Evolutionary conservation across 2,329 filamentous ascomycete species (phyloP), one percentile per base, ranked within the genome.

Genomic region (Hymenoscyphus fructigenus): DNA sequence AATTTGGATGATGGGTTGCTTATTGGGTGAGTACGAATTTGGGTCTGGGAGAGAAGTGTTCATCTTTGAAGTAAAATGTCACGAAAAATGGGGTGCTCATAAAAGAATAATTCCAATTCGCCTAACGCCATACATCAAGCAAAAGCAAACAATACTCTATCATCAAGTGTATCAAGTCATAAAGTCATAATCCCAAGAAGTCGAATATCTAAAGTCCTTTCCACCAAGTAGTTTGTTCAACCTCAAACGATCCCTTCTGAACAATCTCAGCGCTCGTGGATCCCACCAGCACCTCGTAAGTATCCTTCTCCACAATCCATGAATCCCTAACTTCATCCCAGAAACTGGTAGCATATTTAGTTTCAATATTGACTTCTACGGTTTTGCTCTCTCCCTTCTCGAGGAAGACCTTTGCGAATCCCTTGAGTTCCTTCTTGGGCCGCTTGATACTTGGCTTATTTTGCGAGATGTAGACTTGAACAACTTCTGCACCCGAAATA

Each of bases 301-400:
- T 79, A 34, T 89, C 90, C 73, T 82, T 82, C 78, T 91, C 88
- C 1, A 83, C 84, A 23, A 85, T 83, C 89, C 89, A 93, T 71
- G 85, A 80, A 63, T 84, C 80, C 14, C 85, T 79, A 67, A 84
- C 82, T 78, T 92, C 90, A 69, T 91, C 88, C 81, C 87, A 92
- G 78, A 88, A 92, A 62, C 85, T 85, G 0, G 86, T 84, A 0
- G 85, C 87, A 62, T 90, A 87, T 77, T 90, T 91, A 72, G 84
- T 84, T 66, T 84, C 74, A 59, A 88, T 77, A 3, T 79, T 77
- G 7, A 93, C 79, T n/a, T 81, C 78, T 1, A 87, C 85, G 6
- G 70, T 79, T 77, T 85, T 83, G 56, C 78, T 82, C 77, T 89
- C 82, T 0, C 88, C 89, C 0, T 86, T 80, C 61, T 82, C 79